A percentile compares a stretch with the other conserved stretches of the same genome.
Conservation (phyloP, 495 filamentous ascomycete species). For the Aspergillus kassunensis region DNA sequence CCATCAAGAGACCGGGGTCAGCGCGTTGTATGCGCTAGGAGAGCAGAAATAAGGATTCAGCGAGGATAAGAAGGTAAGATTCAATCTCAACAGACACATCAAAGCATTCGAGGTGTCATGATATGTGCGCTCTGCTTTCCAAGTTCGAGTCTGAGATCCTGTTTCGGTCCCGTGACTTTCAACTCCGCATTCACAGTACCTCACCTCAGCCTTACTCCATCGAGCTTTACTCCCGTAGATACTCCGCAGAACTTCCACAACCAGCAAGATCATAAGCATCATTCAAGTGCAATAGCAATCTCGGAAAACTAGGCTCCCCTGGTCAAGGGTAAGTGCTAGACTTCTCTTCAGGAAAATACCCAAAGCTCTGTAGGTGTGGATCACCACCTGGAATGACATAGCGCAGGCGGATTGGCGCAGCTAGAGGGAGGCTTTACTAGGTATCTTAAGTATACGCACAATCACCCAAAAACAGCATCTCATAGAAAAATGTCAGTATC, state of each 20-base stretch:
- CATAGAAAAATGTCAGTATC: conserved; percentile 19
- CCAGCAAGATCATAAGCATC: background rate
- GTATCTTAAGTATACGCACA: too few relatives aligned
- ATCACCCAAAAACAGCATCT: too few relatives aligned
- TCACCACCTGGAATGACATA: too few relatives aligned
- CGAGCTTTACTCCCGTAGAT: background rate
- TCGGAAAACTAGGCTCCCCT: too few relatives aligned
- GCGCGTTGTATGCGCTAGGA: background rate
- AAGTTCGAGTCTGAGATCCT: too few relatives aligned
- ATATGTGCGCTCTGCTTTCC: too few relatives aligned
- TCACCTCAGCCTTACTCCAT: too few relatives aligned
- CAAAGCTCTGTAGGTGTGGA: too few relatives aligned
- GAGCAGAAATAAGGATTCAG: background rate
- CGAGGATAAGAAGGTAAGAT: background rate
- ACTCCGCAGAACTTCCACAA: background rate
- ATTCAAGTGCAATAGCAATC: background rate
- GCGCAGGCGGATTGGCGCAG: background rate
- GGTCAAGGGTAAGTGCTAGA: background rate
- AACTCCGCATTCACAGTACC: background rate
- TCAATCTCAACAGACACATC: too few relatives aligned
- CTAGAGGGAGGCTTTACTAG: background rate
- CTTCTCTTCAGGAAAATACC: too few relatives aligned
- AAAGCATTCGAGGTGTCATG: too few relatives aligned
- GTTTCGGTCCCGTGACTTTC: conserved; percentile 11
- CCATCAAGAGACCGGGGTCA: conserved; percentile 12